Evolutionary conservation across 805 yeast genomes (phyloP), one percentile per base, ranked within the genome.

Genomic region (Tetrapisispora fleetii): DNA sequence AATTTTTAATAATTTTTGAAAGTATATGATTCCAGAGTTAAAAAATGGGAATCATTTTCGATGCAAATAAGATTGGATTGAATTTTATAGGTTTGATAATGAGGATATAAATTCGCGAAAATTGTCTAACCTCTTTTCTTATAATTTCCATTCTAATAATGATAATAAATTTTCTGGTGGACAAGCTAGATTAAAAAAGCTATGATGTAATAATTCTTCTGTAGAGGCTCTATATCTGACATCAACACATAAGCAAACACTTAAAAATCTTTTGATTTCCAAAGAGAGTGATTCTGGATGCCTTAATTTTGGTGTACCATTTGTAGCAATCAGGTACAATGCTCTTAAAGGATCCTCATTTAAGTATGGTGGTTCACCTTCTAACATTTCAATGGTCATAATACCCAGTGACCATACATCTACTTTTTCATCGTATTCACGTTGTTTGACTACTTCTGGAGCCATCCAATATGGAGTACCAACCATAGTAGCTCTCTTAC

Each of bases 391-490:
- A 59, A 93, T 93, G 9, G 90, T 81, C 98, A 93, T 93, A 56
- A 93, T 95, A 55, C 99, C 99, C 54, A 95, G 70, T 10, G 97
- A 88, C 99, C 99, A 93, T 46, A 95, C 86, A 67, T 93, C 99
- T 33, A 93, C 96, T 63, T 95, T 90, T 48, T 95, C 95, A 50
- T 95, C 99, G 61, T 93, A 93, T 59, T 90, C 97, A 64, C 89
- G 88, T 54, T 95, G 83, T 48, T 89, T 83, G 24, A 93, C 97
- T 46, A 93, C 98, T 67, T 93, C 99, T 1, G 99, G 99, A 0
- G 99, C 99, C 99, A 93, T 93, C 99, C 99, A 93, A 64, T 93
- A 93, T 14, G 99, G 99, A 0, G 99, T 93, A 35, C 99, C 99
- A 18, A 93, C 99, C 95, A 93, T 86, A 2, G 99, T 93, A 8